A percentile compares a stretch with the other conserved stretches of the same genome.
Evolutionary conservation across 2,329 filamentous ascomycete species (phyloP).

Genomic region (Cladophialophora psammophila): DNA sequence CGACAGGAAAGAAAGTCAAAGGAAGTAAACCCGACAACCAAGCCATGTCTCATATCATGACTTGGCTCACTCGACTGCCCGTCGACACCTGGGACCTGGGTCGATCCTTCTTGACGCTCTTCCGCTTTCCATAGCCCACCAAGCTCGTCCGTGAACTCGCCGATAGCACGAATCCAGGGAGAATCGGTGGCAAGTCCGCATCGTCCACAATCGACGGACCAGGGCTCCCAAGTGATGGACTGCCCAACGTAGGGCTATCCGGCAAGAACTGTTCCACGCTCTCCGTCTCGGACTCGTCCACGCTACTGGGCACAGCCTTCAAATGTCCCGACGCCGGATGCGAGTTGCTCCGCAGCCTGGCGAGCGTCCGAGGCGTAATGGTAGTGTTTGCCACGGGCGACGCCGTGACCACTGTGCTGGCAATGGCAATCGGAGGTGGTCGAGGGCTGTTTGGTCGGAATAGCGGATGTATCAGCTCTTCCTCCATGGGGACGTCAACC

Average conservation of each 20-base stretch:
- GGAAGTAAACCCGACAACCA: neutral
- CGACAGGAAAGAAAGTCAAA: constrained; percentile 14
- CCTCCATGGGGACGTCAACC: constrained; percentile 49
- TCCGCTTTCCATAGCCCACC: constrained; percentile 41
- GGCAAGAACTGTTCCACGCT: constrained; percentile 31
- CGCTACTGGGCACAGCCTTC: constrained; percentile 38
- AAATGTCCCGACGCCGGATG: constrained; percentile 32
- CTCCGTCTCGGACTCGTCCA: constrained; percentile 36
- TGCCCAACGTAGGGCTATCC: constrained; percentile 31
- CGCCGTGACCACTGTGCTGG: constrained; percentile 63
- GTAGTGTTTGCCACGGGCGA: constrained; percentile 63
- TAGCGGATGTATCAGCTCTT: constrained; percentile 64
- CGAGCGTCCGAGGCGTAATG: constrained; percentile 52
- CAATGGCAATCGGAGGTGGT: constrained; percentile 59
- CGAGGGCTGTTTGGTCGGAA: constrained; percentile 63
- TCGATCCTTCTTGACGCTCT: constrained; percentile 35
- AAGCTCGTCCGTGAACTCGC: constrained; percentile 50
- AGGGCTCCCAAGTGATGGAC: constrained; percentile 36
- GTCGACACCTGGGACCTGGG: constrained; percentile 25
- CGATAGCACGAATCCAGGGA: constrained; percentile 54
- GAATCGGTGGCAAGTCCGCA: constrained; percentile 37
- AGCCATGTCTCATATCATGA: constrained; percentile 22
- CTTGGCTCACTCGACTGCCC: constrained; percentile 27
- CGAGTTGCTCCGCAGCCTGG: constrained; percentile 44
- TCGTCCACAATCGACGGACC: constrained; percentile 41